Evolutionary conservation across 78 protist species (phyloP).

Genomic region (Polysphondylium violaceum): DNA sequence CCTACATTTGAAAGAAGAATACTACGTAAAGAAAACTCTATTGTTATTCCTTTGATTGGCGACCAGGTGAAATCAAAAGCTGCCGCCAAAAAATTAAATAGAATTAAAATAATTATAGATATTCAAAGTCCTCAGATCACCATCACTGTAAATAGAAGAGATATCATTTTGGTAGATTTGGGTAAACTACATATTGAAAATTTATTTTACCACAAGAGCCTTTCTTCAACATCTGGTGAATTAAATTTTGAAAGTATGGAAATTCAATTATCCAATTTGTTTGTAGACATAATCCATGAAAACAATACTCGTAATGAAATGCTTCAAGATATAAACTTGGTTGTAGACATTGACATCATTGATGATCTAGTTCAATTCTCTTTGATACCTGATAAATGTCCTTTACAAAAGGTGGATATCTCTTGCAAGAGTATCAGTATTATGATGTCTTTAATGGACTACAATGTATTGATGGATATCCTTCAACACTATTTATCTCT

Average conservation of each 20-base stretch:
- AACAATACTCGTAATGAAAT: background rate
- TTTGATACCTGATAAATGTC: background rate
- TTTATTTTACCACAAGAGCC: background rate
- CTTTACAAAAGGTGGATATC: conserved; percentile 44
- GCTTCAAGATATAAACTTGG: conserved; percentile 4
- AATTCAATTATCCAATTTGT: conserved; percentile 25
- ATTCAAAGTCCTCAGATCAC: conserved; percentile 52
- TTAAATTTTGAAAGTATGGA: conserved; percentile 35
- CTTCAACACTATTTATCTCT: background rate
- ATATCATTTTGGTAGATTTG: conserved; percentile 33
- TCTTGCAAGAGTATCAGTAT: conserved; percentile 27
- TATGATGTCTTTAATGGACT: conserved; percentile 11
- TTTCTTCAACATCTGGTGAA: background rate
- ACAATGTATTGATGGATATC: conserved; percentile 11
- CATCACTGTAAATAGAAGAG: background rate
- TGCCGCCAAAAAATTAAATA: background rate
- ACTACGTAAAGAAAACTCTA: conserved; percentile 42
- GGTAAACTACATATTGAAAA: conserved; percentile 58
- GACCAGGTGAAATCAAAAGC: background rate
- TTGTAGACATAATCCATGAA: conserved; percentile 7
- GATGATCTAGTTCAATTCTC: conserved; percentile 16
- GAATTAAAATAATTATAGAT: conserved; percentile 11
- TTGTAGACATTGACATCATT: conserved; percentile 13
- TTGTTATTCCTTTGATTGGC: conserved; percentile 47
- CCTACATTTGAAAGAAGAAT: conserved; percentile 8